phyloP scores from a whole-genome alignment of 148 eudicot genomes.

The Oxyria digyna region DNA sequence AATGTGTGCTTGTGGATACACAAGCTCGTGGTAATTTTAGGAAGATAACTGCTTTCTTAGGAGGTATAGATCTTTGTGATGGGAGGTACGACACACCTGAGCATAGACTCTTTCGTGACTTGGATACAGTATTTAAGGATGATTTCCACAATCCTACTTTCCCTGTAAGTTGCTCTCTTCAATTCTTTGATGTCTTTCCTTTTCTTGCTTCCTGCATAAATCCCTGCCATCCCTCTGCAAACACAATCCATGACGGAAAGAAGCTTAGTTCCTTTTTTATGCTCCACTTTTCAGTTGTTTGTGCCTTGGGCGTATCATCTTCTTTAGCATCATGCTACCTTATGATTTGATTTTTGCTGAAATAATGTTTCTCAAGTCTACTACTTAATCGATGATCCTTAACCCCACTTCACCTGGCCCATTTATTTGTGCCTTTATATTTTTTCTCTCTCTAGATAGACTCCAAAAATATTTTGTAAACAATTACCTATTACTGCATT shows the following conservation, averaged over 20 bases:
- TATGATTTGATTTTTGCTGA: not conserved
- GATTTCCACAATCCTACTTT: slow-evolving; percentile 86
- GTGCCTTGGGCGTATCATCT: not conserved
- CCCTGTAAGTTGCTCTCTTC: slow-evolving; percentile 48
- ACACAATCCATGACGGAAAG: not conserved
- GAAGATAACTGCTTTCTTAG: slow-evolving; percentile 78
- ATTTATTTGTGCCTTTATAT: not conserved
- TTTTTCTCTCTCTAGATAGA: not conserved
- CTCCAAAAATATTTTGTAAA: not conserved
- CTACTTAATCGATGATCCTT: too few species aligned
- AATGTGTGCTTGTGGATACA: slow-evolving; percentile 92
- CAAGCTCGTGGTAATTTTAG: slow-evolving; percentile 80
- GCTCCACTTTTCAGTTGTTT: not conserved
- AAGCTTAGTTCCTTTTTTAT: not conserved
- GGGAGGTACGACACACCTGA: slow-evolving; percentile 98
- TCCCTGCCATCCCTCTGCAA: too few species aligned
- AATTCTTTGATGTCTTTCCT: not conserved
- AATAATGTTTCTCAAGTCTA: not conserved
- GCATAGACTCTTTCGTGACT: slow-evolving; percentile 83
- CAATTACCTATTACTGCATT: not conserved
- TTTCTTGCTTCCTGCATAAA: not conserved
- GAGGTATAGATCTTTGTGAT: slow-evolving; percentile 93
- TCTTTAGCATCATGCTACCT: not conserved
- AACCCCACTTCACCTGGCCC: not conserved
- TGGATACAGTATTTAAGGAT: slow-evolving; percentile 58